Evolutionary conservation across 164 flowering plant species (phyloP), one percentile per base, ranked within the genome.

Genomic region (Echeveria elegans): DNA sequence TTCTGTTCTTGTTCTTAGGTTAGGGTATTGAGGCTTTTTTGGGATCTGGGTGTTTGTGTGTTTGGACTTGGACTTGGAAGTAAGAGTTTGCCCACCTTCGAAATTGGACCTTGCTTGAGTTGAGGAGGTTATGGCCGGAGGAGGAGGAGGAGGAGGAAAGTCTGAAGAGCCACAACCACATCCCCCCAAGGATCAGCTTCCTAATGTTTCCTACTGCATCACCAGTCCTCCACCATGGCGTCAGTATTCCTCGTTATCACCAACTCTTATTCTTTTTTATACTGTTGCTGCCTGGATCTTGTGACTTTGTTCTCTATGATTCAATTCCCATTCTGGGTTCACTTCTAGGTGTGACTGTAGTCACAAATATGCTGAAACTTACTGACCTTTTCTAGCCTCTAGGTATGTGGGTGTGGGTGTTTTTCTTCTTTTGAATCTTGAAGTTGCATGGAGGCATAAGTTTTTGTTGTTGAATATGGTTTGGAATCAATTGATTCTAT

Each of bases 201-300:
- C 66, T 11, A 37, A 63, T 36, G 66, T 63, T 36, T 63, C 66
- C 16, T 63, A 63, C 66, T 63, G 66, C 66, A 63, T 63, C 45
- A 63, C 47, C 45, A 63, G 66, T 63, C 66, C 66, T 63, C 66
- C 66, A 1, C 66, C 47, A 18, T 63, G 66, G 66, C 66, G 66
- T 63, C 18, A 32, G 66, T 63, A 37, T 61, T 61, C 18, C 50
- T 16, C 4, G 21, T 4, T 26, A 1, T 61, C 23, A 21, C 45
- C 45, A 11, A 34, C 21, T 37, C 28, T 32, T 63, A 4, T 36
- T n/a, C 37, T 6, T n/a, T 21, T n/a, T 6, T 63, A 32, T 63
- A 23, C 6, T 63, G 36, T 6, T 40, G 2, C 45, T 37, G 24
- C 18, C 29, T 63, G 16, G 16, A 34, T 63, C 47, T 63, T 40